Evolutionary conservation across 192 early-diverging fungal species (phyloP).

Genomic region (Diversispora epigaea): DNA sequence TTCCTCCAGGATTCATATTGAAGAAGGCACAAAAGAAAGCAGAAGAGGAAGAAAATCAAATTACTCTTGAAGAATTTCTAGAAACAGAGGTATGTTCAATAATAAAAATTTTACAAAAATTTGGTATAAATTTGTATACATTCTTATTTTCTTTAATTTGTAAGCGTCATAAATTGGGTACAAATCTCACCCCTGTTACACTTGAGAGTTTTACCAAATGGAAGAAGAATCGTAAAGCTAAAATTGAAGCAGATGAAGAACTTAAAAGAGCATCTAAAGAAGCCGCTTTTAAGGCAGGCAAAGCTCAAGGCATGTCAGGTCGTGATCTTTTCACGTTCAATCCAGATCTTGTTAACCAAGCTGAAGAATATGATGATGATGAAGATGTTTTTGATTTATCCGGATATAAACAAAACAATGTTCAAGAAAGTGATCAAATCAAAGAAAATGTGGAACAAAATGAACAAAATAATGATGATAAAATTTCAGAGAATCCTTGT

Average conservation of each 20-base stretch:
- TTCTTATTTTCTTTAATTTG: too few species aligned
- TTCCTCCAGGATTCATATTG: conserved; percentile 94
- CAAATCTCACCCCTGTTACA: conserved; percentile 93
- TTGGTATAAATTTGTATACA: too few species aligned
- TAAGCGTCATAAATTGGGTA: conserved; percentile 91
- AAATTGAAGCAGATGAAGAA: conserved; percentile 65
- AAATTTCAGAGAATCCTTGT: not conserved
- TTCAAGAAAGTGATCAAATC: conserved; percentile 38
- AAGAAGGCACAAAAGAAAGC: conserved; percentile 84
- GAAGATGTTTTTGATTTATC: conserved; percentile 80
- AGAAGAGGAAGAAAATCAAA: conserved; percentile 72
- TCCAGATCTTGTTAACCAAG: conserved; percentile 75
- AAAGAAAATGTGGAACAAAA: conserved; percentile 39
- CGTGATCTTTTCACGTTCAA: conserved; percentile 98
- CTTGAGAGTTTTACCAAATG: conserved; percentile 88
- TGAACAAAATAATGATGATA: not conserved
- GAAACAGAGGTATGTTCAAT: conserved; percentile 84
- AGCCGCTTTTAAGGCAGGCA: conserved; percentile 80
- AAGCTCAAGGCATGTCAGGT: conserved; percentile 91
- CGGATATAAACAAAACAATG: conserved; percentile 68
- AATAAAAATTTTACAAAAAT: too few species aligned
- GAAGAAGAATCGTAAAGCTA: conserved; percentile 83
- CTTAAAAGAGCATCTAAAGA: conserved; percentile 78
- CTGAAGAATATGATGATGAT: conserved; percentile 73
- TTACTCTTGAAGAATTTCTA: conserved; percentile 96